These are phyloP conservation scores for Lizonia empirigonia DNA, from an alignment of 2,329 filamentous ascomycete genomes.

Conservation along the genomic window DNA sequence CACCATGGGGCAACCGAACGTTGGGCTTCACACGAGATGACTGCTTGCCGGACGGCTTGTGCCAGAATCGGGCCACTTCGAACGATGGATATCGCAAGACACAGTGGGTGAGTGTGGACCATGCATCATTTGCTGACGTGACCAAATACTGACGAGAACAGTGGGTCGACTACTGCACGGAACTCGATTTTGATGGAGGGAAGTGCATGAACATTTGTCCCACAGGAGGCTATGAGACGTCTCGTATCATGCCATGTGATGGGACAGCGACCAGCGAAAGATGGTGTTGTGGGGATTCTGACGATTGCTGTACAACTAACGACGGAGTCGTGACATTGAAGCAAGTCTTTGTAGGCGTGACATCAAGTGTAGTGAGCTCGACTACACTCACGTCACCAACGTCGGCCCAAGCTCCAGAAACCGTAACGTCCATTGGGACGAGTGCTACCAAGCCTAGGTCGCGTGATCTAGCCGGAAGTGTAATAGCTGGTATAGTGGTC, in stretches of 20 bases:
- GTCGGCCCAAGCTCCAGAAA: not conserved
- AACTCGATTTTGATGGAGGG: not conserved
- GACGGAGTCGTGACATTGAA: not conserved
- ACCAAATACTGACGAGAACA: not conserved
- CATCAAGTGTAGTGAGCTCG: not conserved
- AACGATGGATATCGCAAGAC: not conserved
- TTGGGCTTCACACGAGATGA: not conserved
- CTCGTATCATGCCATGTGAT: not conserved
- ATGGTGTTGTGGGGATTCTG: not conserved
- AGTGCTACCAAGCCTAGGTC: not conserved
- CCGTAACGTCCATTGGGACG: not conserved
- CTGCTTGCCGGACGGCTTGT: not conserved
- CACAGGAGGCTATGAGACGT: not conserved
- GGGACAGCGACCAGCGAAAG: not conserved
- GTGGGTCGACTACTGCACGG: constrained; percentile 1
- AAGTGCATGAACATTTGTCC: constrained; percentile 1
- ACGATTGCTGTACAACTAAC: not conserved
- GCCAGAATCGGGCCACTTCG: not conserved
- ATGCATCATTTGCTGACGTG: not conserved
- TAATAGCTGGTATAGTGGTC: not conserved
- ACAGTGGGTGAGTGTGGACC: not conserved
- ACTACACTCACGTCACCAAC: not conserved
- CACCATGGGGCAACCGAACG: not conserved
- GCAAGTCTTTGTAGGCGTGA: not conserved
- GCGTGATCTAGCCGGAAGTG: not conserved